Evolutionary conservation across 108 stramenopile genomes (phyloP), one percentile per base, ranked within the genome.

Genomic region (Conticribra weissflogii): DNA sequence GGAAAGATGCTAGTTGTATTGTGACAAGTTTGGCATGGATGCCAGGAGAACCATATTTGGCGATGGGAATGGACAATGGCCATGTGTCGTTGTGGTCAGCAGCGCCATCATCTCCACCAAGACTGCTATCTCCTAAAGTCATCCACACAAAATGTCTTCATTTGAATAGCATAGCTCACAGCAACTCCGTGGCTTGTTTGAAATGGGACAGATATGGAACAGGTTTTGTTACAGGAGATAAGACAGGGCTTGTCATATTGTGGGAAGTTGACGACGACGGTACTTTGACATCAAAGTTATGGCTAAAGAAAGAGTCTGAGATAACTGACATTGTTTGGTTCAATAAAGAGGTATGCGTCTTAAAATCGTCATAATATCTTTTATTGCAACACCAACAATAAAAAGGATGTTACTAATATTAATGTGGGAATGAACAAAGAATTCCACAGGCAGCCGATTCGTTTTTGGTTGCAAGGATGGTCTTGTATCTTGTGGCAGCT

Each of bases 1-100:
- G 21, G 3, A 22, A 8, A n/a, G 50, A 51, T 51, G 50, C 21
- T 4, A 51, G 50, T 16, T 51, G 19, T 51, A n/a, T 22, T 4
- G 50, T 51, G 15, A n/a, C 18, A 16, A n/a, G 21, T 16, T 51
- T 51, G 21, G 50, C 50, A 51, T 51, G 50, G 50, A 51, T 21
- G 50, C 50, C 50, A 12, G n/a, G 21, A 21, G 50, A 51, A 22
- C 15, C 18, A 51, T 5, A 3, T 12, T 16, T 51, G 3, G 50
- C 50, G 50, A 51, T 51, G 50, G 50, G 50, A 51, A 51, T n/a
- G 21, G 21, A 51, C 4, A n/a, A 51, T 16, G 50, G 50, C 19
- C 4, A 51, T 21, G 21, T 51, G 19, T 51, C 50, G 15, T 22
- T 51, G 19, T 51, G 50, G 50, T 51, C 50, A 4, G 50, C 50